Base-by-base conservation (phyloP, 208 protist genomes). In the Porcisia deanei region DNA sequence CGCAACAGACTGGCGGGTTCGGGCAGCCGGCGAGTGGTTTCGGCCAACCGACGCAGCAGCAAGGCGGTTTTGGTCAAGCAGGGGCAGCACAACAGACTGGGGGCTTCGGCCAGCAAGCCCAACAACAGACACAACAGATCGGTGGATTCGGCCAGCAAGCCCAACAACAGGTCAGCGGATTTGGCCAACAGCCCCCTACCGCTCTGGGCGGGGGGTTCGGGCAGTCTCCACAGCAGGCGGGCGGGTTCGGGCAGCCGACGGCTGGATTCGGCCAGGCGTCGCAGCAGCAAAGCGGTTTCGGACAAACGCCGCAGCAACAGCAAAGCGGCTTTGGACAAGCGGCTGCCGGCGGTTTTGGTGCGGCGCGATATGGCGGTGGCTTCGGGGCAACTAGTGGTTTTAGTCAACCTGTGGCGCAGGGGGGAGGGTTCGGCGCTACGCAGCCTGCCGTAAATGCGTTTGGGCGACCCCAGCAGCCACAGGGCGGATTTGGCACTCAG, bases 11-110 rank as follows among this genome's bases (percentile, higher is more conserved):
- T 1, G 82, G 80, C 30, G 84, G 77, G 30, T 88, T 88, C 72
- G 87, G 87, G 7, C 86, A 91, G 64, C 81, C 64, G 53, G 47
- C 77, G 58, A 83, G 85, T 57, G 88, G 85, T 34, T 91, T 91
- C 69, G 84, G 84, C 25, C 84, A 86, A 52, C 67, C 70, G 71
- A 66, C 20, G 22, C 73, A 64, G 43, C 59, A 67, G 37, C 75
- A 77, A 59, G 69, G 52, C 64, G 25, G 73, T 53, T 61, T 72
- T 76, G 55, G 66, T 45, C 73, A 78, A 81, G 12, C 39, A 22
- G n/a, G 12, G 10, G 43, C 39, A 37, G 25, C 10, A 39, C 41
- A 5, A 34, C 64, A 69, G 64, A 3, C 64, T 53, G 64, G 64
- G 9, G 43, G 9, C 14, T 87, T 89, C 76, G 82, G 85, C 25